phyloP scores from a whole-genome alignment of 2,329 filamentous ascomycete genomes.

The Penicillium occitanis region DNA sequence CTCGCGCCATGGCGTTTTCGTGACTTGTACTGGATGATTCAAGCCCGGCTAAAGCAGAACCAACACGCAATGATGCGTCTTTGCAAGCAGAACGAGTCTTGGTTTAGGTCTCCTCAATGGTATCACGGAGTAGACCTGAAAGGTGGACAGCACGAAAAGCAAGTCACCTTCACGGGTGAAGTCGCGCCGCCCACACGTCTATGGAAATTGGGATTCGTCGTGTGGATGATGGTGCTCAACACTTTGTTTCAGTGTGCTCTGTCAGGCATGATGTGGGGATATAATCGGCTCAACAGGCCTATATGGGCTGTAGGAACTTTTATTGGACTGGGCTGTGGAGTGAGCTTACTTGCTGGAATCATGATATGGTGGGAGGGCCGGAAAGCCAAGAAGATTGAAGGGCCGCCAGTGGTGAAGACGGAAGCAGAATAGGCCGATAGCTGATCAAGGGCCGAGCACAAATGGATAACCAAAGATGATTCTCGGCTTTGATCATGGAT shows the following conservation, averaged over 20 bases:
- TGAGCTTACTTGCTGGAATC: constrained; percentile 39
- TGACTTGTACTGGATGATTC: constrained; percentile 70
- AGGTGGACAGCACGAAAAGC: constrained; percentile 46
- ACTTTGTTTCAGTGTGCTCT: constrained; percentile 74
- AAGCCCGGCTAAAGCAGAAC: not conserved
- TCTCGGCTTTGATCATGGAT: not conserved
- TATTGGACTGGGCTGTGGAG: constrained; percentile 70
- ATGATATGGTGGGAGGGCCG: not conserved
- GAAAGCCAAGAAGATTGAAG: not conserved
- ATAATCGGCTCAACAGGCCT: constrained; percentile 71
- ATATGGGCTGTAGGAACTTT: constrained; percentile 78
- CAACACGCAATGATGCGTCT: not conserved
- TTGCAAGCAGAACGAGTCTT: not conserved
- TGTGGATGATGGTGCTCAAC: constrained; percentile 77
- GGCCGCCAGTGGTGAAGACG: not conserved
- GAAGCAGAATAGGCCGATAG: not conserved
- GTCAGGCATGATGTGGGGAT: constrained; percentile 79
- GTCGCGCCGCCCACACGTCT: constrained; percentile 61
- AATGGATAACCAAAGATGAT: not conserved
- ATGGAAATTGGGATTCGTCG: constrained; percentile 77
- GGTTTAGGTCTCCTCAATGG: not conserved
- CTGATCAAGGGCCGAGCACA: not conserved
- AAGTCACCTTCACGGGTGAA: constrained; percentile 46
- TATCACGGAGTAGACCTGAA: not conserved
- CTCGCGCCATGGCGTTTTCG: constrained; percentile 81